Evolutionary conservation across 1,284 basidiomycete species (phyloP), one percentile per base, ranked within the genome.

Genomic region (Mycena sp.): DNA sequence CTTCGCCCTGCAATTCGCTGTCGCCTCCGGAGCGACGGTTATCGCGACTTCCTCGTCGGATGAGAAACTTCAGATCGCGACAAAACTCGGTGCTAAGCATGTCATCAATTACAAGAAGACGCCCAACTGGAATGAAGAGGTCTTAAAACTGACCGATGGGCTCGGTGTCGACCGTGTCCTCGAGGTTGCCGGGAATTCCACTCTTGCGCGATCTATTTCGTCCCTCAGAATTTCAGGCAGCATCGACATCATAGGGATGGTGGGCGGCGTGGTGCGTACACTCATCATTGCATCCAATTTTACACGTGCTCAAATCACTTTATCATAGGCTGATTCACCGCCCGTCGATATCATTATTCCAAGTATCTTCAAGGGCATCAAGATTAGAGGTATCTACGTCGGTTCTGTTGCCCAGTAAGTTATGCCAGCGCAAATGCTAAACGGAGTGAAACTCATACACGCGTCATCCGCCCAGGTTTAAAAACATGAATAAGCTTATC

Each of bases 31-130:
- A 14, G 87, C 87, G 2, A 81, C 73, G 4, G 85, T 86, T 19
- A 87, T 91, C 61, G 78, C 80, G 25, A 88, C 86, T 0, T 88
- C 85, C 0, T 88, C 86, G 0, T 86, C 85, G 0, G 85, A 88
- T 65, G 81, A 84, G 35, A 90, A 90, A 72, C 77, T 87, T 9
- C 77, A 82, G 63, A 53, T 80, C 16, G 82, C 78, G 0, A 76
- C 76, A 57, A 76, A 79, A 58, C 76, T 87, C 14, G 85, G 85
- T 3, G 85, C 81, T 0, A 79, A 81, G 9, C 77, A 85, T 63
- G 59, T 81, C 10, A 84, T 89, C 73, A 89, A 90, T 72, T 90
- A 90, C 73, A 83, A 79, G 44, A 81, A 71, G 49, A 80, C 74
- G 10, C 82, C 83, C 0, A 73, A 87, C 40, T 89, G 87, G 87